These are phyloP conservation scores for Colletotrichum shisoi DNA, from an alignment of 2,329 filamentous ascomycete genomes.

Conservation along the genomic window DNA sequence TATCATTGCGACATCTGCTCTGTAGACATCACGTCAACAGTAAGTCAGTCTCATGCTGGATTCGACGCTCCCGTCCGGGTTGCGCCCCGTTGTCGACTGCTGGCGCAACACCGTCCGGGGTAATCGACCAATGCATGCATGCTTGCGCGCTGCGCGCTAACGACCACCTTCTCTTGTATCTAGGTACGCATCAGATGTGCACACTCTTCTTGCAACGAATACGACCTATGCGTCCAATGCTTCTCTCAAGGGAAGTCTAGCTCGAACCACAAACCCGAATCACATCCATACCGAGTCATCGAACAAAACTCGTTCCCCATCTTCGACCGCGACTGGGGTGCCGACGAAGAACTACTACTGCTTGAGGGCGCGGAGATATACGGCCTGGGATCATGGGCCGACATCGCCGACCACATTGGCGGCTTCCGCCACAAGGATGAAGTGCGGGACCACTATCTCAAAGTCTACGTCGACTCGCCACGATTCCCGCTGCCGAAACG, in stretches of 20 bases:
- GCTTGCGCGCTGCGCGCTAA: slow-evolving; percentile 20
- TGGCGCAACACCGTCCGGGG: slow-evolving; percentile 22
- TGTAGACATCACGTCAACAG: slow-evolving; percentile 94
- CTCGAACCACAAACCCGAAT: slow-evolving; percentile 83
- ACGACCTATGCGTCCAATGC: slow-evolving; percentile 95
- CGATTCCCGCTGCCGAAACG: slow-evolving; percentile 86
- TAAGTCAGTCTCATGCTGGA: slow-evolving; percentile 56
- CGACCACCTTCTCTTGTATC: slow-evolving; percentile 49
- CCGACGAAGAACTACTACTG: slow-evolving; percentile 92
- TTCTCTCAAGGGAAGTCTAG: slow-evolving; percentile 84
- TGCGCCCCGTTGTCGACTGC: slow-evolving; percentile 8
- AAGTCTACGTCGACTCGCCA: slow-evolving; percentile 83
- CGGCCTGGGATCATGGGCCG: slow-evolving; percentile 94
- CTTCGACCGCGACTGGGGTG: slow-evolving; percentile 93
- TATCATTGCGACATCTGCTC: slow-evolving; percentile 98
- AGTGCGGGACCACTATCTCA: slow-evolving; percentile 91
- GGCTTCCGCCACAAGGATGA: slow-evolving; percentile 95
- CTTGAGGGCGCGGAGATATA: slow-evolving; percentile 96
- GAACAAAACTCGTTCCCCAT: slow-evolving; percentile 99
- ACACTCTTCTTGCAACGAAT: slow-evolving; percentile 82
- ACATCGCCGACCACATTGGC: slow-evolving; percentile 97
- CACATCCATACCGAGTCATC: slow-evolving; percentile 90
- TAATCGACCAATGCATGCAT: neutral
- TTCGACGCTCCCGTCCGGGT: slow-evolving; percentile 4
- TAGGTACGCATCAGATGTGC: slow-evolving; percentile 96